Base-by-base conservation (phyloP, 257 asterid species). In the Penstemon eatonii region DNA sequence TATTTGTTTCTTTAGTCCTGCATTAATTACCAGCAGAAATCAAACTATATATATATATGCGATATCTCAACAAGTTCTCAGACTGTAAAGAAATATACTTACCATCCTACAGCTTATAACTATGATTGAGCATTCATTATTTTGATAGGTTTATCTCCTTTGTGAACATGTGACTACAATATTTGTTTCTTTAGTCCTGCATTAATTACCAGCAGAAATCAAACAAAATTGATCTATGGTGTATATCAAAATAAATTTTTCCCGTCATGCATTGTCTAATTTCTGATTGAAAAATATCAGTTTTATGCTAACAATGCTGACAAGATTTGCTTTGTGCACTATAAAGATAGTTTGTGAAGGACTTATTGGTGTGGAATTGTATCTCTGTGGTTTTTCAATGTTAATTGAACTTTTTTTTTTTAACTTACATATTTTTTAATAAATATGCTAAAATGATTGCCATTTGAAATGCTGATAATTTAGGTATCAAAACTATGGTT, bases 81-180 rank as follows among this genome's bases (percentile, higher is more conserved):
- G 67, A 42, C 33, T 25, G 11, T 67, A 9, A 56, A 70, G 66
- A 45, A 60, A 44, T 56, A 4, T 10, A 60, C 42, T 40, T 74
- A 33, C 44, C 60, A 63, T 8, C 54, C 44, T 49, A 7, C 51
- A 47, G 8, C 56, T 38, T 45, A 52, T 55, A 39, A 38, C 50
- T 54, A 68, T 36, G 80, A 58, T 46, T 55, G 51, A 56, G 74
- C 11, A 18, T 67, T 67, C 69, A 55, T 36, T 64, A 41, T 19
- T 56, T 67, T 66, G 69, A 65, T 33, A 51, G 33, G 50, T 3
- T 8, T 11, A 45, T 45, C 10, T 45, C 50, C 9, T 45, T 6
- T 45, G 50, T 45, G 7, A 65, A 45, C 9, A 11, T 11, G 9
- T 6, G 7, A 45, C 50, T 45, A 8, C 3, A 8, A 2, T 45